Conservation (phyloP, 2,329 filamentous ascomycete genomes). For the Calonectria montana region DNA sequence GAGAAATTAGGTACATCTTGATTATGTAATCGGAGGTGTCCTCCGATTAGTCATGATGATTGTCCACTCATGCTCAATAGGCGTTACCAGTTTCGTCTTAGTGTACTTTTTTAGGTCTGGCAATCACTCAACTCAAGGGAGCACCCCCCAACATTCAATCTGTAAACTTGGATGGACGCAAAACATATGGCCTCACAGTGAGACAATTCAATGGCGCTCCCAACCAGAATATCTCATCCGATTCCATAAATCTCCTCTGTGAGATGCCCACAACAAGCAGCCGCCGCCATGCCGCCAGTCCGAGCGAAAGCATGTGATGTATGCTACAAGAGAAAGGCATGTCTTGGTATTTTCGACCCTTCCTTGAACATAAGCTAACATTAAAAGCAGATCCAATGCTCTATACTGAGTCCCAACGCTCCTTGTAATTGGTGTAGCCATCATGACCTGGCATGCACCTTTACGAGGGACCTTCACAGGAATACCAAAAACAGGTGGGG, state of each 20-base stretch:
- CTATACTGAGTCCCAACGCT: constrained; percentile 26
- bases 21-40: constrained; percentile 4
- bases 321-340: constrained; percentile 24
- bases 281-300: not conserved
- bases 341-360: not conserved
- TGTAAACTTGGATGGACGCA: not conserved
- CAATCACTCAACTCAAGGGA: not conserved
- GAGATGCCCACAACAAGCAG: not conserved
- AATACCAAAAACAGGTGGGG: constrained; percentile 33
- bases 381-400: constrained; percentile 34
- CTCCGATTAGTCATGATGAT: constrained; percentile 2
- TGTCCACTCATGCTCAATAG: not conserved
- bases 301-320: constrained; percentile 14
- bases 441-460: constrained; percentile 35
- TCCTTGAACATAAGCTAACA: not conserved
- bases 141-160: not conserved
- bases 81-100: not conserved
- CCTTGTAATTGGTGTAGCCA: constrained; percentile 39
- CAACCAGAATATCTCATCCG: too few relatives aligned
- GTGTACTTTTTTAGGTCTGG: not conserved
- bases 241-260: not conserved
- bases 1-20: not conserved
- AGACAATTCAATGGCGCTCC: not conserved
- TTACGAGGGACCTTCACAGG: constrained; percentile 34
- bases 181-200: not conserved